Evolutionary conservation across 768 basidiomycete genomes (phyloP).

Genomic region (Tulasnella sp.): DNA sequence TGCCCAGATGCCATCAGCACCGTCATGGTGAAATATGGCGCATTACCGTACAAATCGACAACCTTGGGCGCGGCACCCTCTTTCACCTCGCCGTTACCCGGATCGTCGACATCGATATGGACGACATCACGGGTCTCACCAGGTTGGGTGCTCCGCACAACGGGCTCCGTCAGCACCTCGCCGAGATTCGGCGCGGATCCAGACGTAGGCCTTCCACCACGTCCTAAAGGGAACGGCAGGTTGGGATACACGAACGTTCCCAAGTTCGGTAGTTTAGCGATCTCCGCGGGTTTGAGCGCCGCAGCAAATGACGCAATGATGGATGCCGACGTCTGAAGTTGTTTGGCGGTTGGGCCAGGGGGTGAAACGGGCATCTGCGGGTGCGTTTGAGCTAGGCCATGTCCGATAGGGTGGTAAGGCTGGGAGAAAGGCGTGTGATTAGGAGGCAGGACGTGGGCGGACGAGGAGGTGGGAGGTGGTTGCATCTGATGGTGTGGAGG

Average conservation of each 20-base stretch:
- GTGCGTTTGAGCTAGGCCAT: background rate
- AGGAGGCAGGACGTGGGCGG: no score
- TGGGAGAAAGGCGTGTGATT: constrained; percentile 1
- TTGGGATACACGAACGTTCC: constrained; percentile 19
- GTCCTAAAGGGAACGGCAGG: constrained; percentile 10
- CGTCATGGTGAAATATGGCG: background rate
- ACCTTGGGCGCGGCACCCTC: background rate
- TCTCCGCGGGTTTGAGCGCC: background rate
- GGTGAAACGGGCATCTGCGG: background rate
- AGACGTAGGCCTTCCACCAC: no score
- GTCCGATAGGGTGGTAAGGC: background rate
- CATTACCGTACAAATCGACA: background rate
- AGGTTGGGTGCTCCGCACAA: background rate
- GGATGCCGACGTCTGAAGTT: constrained; percentile 3
- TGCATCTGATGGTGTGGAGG: background rate
- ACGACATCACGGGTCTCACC: background rate
- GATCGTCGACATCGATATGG: background rate
- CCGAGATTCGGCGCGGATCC: background rate
- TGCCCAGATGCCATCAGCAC: constrained; percentile 3
- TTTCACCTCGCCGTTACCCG: background rate
- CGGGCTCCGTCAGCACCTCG: constrained; percentile 13
- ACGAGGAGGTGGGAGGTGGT: no score
- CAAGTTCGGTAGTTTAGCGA: constrained; percentile 5
- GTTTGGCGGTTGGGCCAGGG: background rate
- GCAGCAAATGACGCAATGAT: constrained; percentile 6